These are phyloP conservation scores for Sparassis latifolia DNA, from an alignment of 1,284 basidiomycete genomes.

Conservation along the genomic window DNA sequence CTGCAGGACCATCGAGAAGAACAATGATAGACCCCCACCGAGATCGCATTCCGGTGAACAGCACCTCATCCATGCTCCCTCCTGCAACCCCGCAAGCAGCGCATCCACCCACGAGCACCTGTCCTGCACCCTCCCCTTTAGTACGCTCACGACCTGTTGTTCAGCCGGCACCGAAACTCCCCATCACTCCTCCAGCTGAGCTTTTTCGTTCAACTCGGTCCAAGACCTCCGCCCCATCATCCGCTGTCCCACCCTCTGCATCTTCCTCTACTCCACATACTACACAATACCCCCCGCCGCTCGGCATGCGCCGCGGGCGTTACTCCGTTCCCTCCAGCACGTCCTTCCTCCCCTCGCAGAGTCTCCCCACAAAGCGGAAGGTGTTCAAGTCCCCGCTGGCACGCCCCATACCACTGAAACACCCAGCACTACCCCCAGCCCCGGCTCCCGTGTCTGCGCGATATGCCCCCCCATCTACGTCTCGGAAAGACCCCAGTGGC, in stretches of 20 bases:
- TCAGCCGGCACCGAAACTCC: background rate
- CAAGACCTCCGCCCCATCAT: background rate
- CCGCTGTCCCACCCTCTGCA: background rate
- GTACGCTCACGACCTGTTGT: background rate
- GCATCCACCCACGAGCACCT: background rate
- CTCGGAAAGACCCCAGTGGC: background rate
- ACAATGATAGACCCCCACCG: background rate
- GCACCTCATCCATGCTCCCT: background rate
- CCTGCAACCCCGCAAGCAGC: background rate
- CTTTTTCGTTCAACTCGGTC: background rate
- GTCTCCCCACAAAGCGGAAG: slow-evolving; percentile 6
- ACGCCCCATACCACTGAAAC: background rate
- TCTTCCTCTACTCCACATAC: background rate
- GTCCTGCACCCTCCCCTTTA: background rate
- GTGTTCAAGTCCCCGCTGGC: slow-evolving; percentile 5
- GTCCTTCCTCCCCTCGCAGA: slow-evolving; percentile 1
- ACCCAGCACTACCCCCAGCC: background rate
- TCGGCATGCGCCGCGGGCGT: slow-evolving; percentile 6
- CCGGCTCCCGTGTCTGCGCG: background rate
- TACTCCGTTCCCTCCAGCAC: background rate
- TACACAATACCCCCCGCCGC: background rate
- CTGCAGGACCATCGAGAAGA: background rate
- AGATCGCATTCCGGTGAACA: background rate
- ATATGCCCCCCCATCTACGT: background rate
- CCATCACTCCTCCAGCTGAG: background rate